Evolutionary conservation across 345 rosid species (phyloP).

Genomic region (Syzygium jambos): DNA sequence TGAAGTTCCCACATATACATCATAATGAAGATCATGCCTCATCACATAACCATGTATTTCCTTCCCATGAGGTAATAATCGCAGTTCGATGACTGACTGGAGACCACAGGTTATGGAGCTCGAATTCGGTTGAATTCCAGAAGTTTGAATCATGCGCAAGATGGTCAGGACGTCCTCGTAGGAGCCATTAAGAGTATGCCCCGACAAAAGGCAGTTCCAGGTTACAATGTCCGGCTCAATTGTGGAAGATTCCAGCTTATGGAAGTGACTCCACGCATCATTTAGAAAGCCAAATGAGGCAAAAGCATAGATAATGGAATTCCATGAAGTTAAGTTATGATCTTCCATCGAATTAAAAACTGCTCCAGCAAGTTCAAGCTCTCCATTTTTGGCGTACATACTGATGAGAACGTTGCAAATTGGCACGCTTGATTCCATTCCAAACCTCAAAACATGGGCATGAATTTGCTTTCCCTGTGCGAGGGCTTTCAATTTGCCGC

Average conservation of each 20-base stretch:
- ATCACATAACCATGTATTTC: constrained; percentile 53
- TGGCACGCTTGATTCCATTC: constrained; percentile 30
- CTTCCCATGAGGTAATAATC: constrained; percentile 40
- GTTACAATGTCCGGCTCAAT: constrained; percentile 35
- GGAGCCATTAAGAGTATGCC: constrained; percentile 31
- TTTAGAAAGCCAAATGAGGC: constrained; percentile 34
- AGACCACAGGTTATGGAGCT: constrained; percentile 50
- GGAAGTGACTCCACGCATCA: constrained; percentile 41
- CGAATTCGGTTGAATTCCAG: constrained; percentile 45
- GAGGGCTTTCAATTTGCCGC: constrained; percentile 41
- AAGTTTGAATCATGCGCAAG: constrained; percentile 29
- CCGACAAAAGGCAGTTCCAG: constrained; percentile 51
- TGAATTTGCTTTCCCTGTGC: constrained; percentile 68
- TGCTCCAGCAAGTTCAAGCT: constrained; percentile 36
- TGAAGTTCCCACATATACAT: constrained; percentile 59
- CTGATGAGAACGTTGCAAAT: constrained; percentile 54
- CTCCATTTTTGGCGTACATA: constrained; percentile 55
- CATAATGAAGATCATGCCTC: constrained; percentile 44
- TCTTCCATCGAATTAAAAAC: constrained; percentile 52
- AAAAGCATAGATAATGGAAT: constrained; percentile 48
- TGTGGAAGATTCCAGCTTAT: constrained; percentile 28
- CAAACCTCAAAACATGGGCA: constrained; percentile 51
- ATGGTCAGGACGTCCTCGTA: constrained; percentile 13
- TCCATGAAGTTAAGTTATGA: constrained; percentile 52
- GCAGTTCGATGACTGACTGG: constrained; percentile 41